Evolutionary conservation across 768 basidiomycete genomes (phyloP), one percentile per base, ranked within the genome.

Genomic region (Suillus lakei): DNA sequence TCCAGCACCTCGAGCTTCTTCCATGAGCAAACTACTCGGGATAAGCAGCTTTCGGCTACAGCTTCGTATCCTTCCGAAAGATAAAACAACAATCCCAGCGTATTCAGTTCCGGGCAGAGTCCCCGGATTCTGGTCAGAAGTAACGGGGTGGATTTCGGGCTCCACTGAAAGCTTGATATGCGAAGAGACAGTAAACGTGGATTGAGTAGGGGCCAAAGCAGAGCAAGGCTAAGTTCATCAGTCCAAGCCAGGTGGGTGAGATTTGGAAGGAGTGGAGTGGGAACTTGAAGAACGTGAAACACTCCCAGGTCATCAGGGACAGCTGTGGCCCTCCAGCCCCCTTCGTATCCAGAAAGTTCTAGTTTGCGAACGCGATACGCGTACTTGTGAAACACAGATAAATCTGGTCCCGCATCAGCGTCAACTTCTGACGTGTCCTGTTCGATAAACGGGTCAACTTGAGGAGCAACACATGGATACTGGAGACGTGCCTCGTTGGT

Each of bases 111-210:
- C 38, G 56, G 56, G 26, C 38, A 59, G 10, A 59, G 38, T 21
- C 26, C 38, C 10, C 18, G 23, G 10, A 59, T 41, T 59, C 21
- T 59, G 3, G 58, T 41, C 9, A 59, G 36, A 18, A 59, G n/a
- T 16, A 39, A 18, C 5, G 56, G 56, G 5, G 58, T 59, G 18
- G 38, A 59, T 39, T 23, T 28, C 1, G 26, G 16, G 58, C 16
- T 41, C 58, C 58, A 59, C 16, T 21, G 58, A 28, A 26, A 26
- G 58, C 23, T 41, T 26, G 58, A 39, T 21, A 59, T 58, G 9
- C 26, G 38, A 28, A 59, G 58, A 59, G 58, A 59, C 10, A 23
- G 39, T 21, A 59, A 41, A 13, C 38, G 58, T 58, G 56, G 56
- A 28, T 36, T 36, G 56, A 58, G 56, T 26, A 58, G 38, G 5